Evolutionary conservation across 495 filamentous ascomycete species (phyloP).

Genomic region (Lophiostoma macrostomum): DNA sequence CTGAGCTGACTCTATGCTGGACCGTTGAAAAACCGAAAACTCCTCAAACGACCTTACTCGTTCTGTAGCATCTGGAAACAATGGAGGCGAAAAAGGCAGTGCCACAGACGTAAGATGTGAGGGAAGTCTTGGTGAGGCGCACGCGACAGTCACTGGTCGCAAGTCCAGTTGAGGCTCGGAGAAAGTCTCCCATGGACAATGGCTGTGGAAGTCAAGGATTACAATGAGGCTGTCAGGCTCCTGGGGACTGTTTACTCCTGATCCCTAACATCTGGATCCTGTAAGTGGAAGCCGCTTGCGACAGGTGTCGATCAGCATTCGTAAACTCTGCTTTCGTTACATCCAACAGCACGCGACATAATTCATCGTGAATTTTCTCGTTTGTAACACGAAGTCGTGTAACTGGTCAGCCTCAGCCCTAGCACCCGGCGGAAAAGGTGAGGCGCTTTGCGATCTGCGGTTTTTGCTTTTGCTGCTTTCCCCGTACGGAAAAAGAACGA

Average conservation of each 20-base stretch:
- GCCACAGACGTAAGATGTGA: constrained; percentile 4
- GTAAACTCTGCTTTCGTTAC: not conserved
- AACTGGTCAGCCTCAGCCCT: not conserved
- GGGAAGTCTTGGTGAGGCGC: not conserved
- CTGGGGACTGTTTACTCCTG: not conserved
- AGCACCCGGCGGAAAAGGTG: not conserved
- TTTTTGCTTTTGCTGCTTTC: not conserved
- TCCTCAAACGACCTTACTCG: too few species aligned
- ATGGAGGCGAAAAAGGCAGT: not conserved
- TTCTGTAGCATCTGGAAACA: not conserved
- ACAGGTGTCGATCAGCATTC: not conserved
- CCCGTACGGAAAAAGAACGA: not conserved
- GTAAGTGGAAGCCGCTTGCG: constrained; percentile 5
- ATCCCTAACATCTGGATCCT: not conserved
- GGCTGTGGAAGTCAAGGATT: not conserved
- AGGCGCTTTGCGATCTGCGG: constrained; percentile 1
- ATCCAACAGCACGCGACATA: too few species aligned
- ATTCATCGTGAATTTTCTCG: not conserved
- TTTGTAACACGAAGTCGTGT: not conserved
- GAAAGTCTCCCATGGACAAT: constrained; percentile 3
- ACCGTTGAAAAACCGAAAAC: too few species aligned
- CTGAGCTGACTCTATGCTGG: too few species aligned
- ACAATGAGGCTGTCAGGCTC: not conserved
- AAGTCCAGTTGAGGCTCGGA: not conserved
- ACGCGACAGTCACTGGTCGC: not conserved